Evolutionary conservation across 1,284 basidiomycete species (phyloP).

Genomic region (Blastosporella zonata): DNA sequence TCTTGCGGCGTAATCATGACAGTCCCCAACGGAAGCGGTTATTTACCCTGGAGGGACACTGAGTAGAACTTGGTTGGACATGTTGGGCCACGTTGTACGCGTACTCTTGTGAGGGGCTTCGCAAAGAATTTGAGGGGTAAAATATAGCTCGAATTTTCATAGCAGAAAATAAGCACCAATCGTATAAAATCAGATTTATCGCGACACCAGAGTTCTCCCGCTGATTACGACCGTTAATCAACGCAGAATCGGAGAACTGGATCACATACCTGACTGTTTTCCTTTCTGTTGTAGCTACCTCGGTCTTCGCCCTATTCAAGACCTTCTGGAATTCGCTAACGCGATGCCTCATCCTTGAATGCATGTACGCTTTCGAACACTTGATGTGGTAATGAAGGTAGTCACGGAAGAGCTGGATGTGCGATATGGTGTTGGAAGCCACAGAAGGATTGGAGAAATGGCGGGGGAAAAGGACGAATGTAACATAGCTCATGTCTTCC

Average conservation of each 20-base stretch:
- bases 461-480: slow-evolving; percentile 96
- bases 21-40: neutral
- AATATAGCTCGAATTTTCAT: neutral
- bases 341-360: slow-evolving; percentile 93
- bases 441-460: slow-evolving; percentile 83
- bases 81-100: neutral
- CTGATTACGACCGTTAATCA: slow-evolving; percentile 27
- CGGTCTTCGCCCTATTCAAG: slow-evolving; percentile 96
- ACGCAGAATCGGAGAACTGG: slow-evolving; percentile 7
- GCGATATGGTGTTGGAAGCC: slow-evolving; percentile 86
- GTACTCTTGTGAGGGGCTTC: neutral
- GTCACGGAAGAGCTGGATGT: slow-evolving; percentile 96
- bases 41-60: neutral
- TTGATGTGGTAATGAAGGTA: slow-evolving; percentile 99
- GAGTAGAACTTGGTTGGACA: neutral
- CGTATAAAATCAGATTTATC: slow-evolving; percentile 30
- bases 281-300: slow-evolving; percentile 78
- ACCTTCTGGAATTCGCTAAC: slow-evolving; percentile 98
- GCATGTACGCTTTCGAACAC: slow-evolving; percentile 99
- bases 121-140: neutral
- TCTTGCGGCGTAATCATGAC: neutral
- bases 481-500: slow-evolving; percentile 97
- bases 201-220: slow-evolving; percentile 52
- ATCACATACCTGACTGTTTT: slow-evolving; percentile 85
- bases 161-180: neutral